Conservation (phyloP, 2,329 filamentous ascomycete species). For the Myriosclerotinia curreyana region DNA sequence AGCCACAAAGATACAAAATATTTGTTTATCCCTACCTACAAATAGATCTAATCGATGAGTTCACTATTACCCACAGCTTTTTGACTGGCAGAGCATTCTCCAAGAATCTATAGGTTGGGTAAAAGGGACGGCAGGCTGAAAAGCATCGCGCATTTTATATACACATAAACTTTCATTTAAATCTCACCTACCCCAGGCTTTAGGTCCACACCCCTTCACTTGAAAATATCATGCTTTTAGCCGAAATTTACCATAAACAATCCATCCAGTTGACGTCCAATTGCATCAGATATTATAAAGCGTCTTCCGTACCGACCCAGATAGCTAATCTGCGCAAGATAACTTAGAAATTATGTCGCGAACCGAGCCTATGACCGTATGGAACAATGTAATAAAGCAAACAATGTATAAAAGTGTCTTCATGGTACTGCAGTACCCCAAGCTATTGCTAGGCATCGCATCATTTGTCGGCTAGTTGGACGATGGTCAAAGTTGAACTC, state of each 20-base stretch:
- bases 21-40: no score
- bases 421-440: neutral
- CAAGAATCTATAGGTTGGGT: no score
- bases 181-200: neutral
- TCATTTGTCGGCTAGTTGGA: neutral
- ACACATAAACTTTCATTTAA: neutral
- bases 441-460: neutral
- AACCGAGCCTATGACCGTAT: neutral
- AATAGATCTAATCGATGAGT: no score
- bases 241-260: neutral
- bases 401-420: neutral
- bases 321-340: neutral
- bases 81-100: no score
- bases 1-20: no score
- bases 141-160: no score
- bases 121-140: rapidly evolving
- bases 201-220: neutral
- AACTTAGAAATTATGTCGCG: neutral
- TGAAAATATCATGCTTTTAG: no score
- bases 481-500: neutral
- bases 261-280: no score
- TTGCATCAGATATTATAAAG: neutral
- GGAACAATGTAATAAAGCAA: neutral
- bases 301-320: neutral
- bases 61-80: no score